Evolutionary conservation across 1,284 basidiomycete species (phyloP).

Genomic region (Salmacisia buchloeana): DNA sequence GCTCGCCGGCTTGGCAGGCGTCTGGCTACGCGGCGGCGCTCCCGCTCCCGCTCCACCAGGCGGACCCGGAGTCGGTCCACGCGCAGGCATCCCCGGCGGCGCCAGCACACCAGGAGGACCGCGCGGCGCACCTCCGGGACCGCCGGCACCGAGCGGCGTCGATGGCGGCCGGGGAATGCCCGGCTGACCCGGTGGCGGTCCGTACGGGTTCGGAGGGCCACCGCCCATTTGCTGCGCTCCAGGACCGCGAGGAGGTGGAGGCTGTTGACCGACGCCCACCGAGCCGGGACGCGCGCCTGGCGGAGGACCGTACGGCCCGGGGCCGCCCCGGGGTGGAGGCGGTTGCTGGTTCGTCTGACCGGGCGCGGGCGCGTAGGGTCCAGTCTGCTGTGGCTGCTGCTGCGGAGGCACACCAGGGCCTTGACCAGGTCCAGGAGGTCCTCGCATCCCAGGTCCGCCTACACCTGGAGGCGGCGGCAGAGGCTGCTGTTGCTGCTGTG

Average conservation of each 20-base stretch:
- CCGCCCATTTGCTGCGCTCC: conserved; percentile 1
- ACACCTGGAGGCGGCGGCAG: conserved; percentile 4
- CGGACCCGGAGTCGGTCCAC: not conserved
- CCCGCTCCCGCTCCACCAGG: conserved; percentile 33
- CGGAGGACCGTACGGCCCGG: conserved; percentile 51
- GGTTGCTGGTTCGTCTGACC: no score
- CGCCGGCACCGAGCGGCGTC: not conserved
- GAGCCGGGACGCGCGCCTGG: conserved; percentile 48
- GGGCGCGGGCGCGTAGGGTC: no score
- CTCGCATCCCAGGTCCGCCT: not conserved
- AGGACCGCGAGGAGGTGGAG: conserved; percentile 14
- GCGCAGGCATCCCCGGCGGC: conserved; percentile 50
- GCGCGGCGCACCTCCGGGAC: conserved; percentile 23
- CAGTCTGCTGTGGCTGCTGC: not conserved
- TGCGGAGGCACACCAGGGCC: conserved; percentile 7
- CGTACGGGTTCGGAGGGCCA: conserved; percentile 10
- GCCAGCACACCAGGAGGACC: conserved; percentile 46
- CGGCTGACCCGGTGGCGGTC: conserved; percentile 6
- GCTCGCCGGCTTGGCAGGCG: conserved; percentile 48
- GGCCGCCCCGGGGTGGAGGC: not conserved
- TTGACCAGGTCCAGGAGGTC: not conserved
- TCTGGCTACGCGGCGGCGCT: conserved; percentile 34
- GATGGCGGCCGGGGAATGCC: conserved; percentile 14
- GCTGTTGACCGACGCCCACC: conserved; percentile 20
- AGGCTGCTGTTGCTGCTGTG: conserved; percentile 12